These are phyloP conservation scores for Pneumocystis canis DNA, from an alignment of 1,139 yeast species.

Conservation along the genomic window DNA sequence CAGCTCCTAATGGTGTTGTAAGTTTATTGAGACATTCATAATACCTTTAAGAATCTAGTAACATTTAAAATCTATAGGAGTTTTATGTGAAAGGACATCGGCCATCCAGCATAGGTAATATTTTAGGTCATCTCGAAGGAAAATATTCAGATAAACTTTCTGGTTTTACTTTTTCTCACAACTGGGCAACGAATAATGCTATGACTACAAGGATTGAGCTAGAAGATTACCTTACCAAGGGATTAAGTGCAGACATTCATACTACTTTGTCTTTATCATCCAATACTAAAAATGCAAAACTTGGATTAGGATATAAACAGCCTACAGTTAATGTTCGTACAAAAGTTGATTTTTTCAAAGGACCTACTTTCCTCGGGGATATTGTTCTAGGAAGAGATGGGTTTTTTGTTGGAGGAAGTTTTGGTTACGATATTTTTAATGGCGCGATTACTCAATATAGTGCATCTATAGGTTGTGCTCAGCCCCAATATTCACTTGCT, in stretches of 20 bases:
- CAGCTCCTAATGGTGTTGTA: conserved; percentile 84
- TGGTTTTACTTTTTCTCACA: conserved; percentile 89
- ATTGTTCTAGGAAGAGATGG: conserved; percentile 92
- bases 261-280: conserved; percentile 71
- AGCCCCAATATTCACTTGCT: conserved; percentile 76
- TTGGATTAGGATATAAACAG: conserved; percentile 84
- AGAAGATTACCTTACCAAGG: conserved; percentile 84
- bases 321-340: conserved; percentile 90
- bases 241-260: conserved; percentile 83
- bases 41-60: not conserved
- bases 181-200: conserved; percentile 91
- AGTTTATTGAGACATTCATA: not conserved
- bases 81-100: conserved; percentile 92
- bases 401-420: conserved; percentile 92
- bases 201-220: conserved; percentile 88
- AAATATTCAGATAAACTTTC: conserved; percentile 86
- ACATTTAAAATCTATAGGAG: conserved; percentile 20
- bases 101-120: conserved; percentile 57
- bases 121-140: conserved; percentile 82
- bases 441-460: conserved; percentile 92
- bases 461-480: conserved; percentile 85
- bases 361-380: conserved; percentile 91
- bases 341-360: conserved; percentile 87
- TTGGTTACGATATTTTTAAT: conserved; percentile 85
- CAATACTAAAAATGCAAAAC: conserved; percentile 69